Evolutionary conservation across 805 yeast species (phyloP), one percentile per base, ranked within the genome.

Genomic region (Kazachstania bromeliacearum): DNA sequence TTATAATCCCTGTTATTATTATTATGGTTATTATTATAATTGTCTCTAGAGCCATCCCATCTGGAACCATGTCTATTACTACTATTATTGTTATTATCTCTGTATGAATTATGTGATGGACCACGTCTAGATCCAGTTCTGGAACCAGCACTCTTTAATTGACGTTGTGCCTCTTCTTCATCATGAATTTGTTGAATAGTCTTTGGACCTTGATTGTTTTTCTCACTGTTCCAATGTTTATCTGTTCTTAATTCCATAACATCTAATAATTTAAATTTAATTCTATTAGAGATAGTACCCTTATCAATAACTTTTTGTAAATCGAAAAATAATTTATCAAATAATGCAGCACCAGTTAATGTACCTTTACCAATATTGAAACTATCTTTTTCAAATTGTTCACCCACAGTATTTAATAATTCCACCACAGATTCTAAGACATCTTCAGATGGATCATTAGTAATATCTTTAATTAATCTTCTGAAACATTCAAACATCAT

Each of bases 111-210:
- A 6, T 21, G 21, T 5, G 30, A 15, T 25, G 24, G 15, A 16
- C 30, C 28, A 44, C 68, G 65, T 55, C 70, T 66, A 23, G 67
- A 67, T 37, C 57, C 62, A 28, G 60, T 53, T 43, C 59, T 55
- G 2, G 60, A 55, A 31, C 48, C 59, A 52, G 27, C 17, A 3
- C 67, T 60, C 62, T 69, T 67, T 53, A 70, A 66, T 39, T 64
- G 60, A 47, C 68, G 66, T 46, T 81, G 73, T 60, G 71, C 65
- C 54, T 73, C 70, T 48, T 87, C 95, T 52, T 85, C 96, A 43
- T 75, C 78, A 59, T 89, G 96, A 51, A 92, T 85, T 62, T 88
- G 87, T 37, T 77, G 70, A 50, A 92, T 79, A 13, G 96, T 88
- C 71, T 87, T 88, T 56, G 97, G 97, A 34, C 97, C 97, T 54